Evolutionary conservation across 116 monocot genomes (phyloP), one percentile per base, ranked within the genome.

Genomic region (Phalaenopsis hybrid): DNA sequence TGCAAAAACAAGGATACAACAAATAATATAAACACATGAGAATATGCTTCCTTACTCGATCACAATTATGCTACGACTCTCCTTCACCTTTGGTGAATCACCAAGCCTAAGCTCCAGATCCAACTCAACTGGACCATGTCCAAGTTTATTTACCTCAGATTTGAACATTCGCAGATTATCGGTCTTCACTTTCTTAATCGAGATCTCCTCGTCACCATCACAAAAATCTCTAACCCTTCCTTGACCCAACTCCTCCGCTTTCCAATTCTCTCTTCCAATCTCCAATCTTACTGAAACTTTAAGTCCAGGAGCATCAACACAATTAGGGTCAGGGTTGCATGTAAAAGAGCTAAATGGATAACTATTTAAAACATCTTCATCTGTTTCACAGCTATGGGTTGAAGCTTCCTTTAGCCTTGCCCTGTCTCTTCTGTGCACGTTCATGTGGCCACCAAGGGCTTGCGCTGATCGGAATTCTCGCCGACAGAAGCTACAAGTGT

Each of bases 41-140:
- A 73, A 15, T 73, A 34, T 34, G 34, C 34, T 15, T 37, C 5
- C 10, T 16, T 75, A 43, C 18, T 75, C 48, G 2, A 75, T 75
- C 45, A 48, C 44, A 11, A 46, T 75, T 44, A 75, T 45, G 75
- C 8, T 3, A 31, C 44, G 75, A 16, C 52, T 83, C 80, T 79
- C 57, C 83, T 75, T 80, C 25, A 78, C 75, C 85, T 86, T 82
- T 1, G 86, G 85, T 18, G 81, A 79, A 83, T 84, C 85, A 80
- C 88, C 89, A 15, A 92, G 89, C 81, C 88, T 84, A 17, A 92
- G 92, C 75, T 92, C 92, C 65, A 92, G 92, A 92, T 92, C 92
- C 34, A 92, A 74, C 79, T 89, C 88, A 25, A 75, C 44, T 34
- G 81, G 55, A 51, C n/a, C 16, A 77, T 57, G 57, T n/a, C 74